Evolutionary conservation across 1,284 basidiomycete genomes (phyloP).

Genomic region (Neonothopanus nambi): DNA sequence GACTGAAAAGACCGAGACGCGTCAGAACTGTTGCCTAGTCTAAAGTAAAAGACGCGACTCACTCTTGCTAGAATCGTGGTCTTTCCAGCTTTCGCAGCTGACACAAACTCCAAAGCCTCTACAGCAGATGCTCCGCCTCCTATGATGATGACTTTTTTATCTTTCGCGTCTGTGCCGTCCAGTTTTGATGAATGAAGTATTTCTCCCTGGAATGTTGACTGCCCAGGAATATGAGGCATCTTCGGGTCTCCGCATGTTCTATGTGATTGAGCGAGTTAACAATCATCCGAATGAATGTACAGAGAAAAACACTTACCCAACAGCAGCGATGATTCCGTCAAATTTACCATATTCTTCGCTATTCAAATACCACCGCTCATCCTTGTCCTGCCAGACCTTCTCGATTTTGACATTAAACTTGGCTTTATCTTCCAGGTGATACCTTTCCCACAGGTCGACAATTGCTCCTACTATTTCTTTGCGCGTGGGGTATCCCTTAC

Average conservation of each 20-base stretch:
- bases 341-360: conserved; percentile 48
- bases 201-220: conserved; percentile 24
- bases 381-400: conserved; percentile 56
- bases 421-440: conserved; percentile 7
- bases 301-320: conserved; percentile 54
- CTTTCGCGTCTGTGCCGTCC: conserved; percentile 39
- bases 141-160: conserved; percentile 53
- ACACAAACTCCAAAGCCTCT: conserved; percentile 59
- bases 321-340: conserved; percentile 56
- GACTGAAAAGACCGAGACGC: conserved; percentile 11
- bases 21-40: conserved; percentile 18
- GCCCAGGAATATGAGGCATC: conserved; percentile 15
- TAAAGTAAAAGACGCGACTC: conserved; percentile 31
- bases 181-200: conserved; percentile 61
- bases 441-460: conserved; percentile 13
- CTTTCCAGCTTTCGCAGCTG: conserved; percentile 44
- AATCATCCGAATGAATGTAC: conserved; percentile 49
- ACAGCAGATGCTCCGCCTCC: conserved; percentile 64
- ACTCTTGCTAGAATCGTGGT: conserved; percentile 46
- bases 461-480: conserved; percentile 57
- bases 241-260: conserved; percentile 16
- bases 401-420: conserved; percentile 39
- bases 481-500: conserved; percentile 47
- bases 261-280: conserved; percentile 25
- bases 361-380: conserved; percentile 52